Base-by-base conservation (phyloP, 2,329 filamentous ascomycete species). In the Microcyclospora pomicola region DNA sequence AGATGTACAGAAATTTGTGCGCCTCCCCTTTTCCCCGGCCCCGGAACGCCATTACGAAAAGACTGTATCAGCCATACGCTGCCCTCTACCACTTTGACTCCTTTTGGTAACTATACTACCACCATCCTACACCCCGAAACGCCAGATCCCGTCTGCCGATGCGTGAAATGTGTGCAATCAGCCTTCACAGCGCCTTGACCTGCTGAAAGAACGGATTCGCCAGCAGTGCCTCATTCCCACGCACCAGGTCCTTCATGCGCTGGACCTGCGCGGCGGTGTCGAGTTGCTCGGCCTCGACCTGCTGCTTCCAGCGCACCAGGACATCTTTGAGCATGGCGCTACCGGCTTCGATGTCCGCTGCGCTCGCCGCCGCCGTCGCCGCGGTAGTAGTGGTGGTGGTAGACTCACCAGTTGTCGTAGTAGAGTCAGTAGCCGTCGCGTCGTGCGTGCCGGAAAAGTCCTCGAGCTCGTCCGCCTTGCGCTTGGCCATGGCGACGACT, bases 401-500 rank as follows among this genome's bases (percentile, higher is more conserved):
- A n/a, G n/a, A n/a, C n/a, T n/a, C 19, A 24, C 7, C 85, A 49
- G 73, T 64, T 32, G 72, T 60, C n/a, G 42, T 38, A 28, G 32
- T 13, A 6, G 68, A 55, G 9, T 31, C 30, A 4, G 30, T 6
- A 9, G 6, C 30, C 5, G 30, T n/a, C 30, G 30, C 14, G 9
- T n/a, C 12, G 50, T 83, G 77, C 63, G 86, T 87, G 36, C 74
- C 74, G 0, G 82, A 82, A 52, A 98, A 98, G 59, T 98, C 91
- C 59, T 98, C 91, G 28, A 98, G 71, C 68, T 98, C 92, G 59
- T 96, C 91, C 0, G 91, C 91, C 66, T 98, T 98, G 50, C 91
- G 76, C 65, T 93, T 93, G n/a, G 91, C 91, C 92, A 98, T 98
- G 46, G 86, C 85, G 43, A 98, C 82, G 12, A 98, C 92, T 65